phyloP scores from a whole-genome alignment of 495 filamentous ascomycete genomes.

The Penicillium psychrofluorescens region DNA sequence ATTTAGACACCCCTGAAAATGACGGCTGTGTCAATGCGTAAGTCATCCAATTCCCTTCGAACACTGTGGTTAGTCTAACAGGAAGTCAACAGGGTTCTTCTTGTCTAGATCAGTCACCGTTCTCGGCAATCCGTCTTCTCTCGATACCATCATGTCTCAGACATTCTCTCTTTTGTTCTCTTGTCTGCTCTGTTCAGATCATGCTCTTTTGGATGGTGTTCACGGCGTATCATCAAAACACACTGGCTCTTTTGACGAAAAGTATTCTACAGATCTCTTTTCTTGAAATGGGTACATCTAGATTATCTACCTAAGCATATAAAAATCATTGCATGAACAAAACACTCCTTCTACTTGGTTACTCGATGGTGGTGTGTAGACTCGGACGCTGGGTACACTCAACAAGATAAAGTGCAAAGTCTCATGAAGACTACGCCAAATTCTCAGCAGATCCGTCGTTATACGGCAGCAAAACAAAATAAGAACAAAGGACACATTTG shows the following conservation, averaged over 20 bases:
- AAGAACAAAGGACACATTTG: background rate
- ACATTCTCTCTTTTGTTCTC: conserved; percentile 10
- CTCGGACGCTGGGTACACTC: no score
- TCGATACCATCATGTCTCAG: conserved; percentile 19
- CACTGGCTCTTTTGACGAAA: conserved; percentile 18
- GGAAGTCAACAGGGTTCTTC: conserved; percentile 13
- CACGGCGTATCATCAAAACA: conserved; percentile 17
- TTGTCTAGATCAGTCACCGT: conserved; percentile 17
- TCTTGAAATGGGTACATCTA: background rate
- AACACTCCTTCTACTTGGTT: no score
- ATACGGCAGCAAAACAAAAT: background rate
- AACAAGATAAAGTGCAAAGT: no score
- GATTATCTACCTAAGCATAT: no score
- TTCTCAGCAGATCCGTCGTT: background rate
- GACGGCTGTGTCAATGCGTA: conserved; percentile 73
- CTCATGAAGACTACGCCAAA: no score
- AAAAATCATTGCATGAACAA: no score
- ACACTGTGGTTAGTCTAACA: conserved; percentile 1
- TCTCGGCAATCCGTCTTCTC: conserved; percentile 11
- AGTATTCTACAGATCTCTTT: conserved; percentile 16
- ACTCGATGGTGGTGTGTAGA: no score
- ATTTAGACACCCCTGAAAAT: conserved; percentile 60
- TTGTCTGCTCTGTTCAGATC: conserved; percentile 15
- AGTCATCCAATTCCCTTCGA: conserved; percentile 4
- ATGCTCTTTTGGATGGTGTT: conserved; percentile 19